Evolutionary conservation across 2,329 filamentous ascomycete species (phyloP).

Genomic region (Calonectria hongkongensis): DNA sequence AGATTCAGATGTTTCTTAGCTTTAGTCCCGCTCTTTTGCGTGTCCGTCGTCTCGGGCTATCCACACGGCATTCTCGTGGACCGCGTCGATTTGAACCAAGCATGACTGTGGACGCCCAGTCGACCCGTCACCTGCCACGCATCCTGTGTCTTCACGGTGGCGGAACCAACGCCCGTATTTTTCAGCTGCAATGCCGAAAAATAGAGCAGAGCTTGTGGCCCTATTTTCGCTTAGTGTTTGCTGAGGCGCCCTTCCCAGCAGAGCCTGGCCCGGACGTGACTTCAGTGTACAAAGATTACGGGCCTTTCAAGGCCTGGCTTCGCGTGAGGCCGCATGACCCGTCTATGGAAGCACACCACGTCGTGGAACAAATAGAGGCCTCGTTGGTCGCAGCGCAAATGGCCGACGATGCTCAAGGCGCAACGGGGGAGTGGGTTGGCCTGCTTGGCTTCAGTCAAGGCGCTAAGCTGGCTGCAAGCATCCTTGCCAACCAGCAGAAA

Average conservation of each 20-base stretch:
- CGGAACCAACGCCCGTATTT: conserved; percentile 5
- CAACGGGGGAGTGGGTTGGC: not conserved
- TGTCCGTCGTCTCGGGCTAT: not conserved
- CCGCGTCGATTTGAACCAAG: not conserved
- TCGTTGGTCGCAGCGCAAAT: not conserved
- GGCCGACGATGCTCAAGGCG: not conserved
- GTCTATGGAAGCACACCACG: not conserved
- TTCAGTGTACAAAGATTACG: conserved; percentile 9
- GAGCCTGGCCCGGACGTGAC: not conserved
- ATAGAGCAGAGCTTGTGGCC: not conserved
- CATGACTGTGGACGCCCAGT: too few species aligned
- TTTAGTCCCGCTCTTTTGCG: not conserved
- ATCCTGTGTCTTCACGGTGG: conserved; percentile 5
- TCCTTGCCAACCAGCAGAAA: not conserved
- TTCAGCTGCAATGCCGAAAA: not conserved
- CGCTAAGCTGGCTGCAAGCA: not conserved
- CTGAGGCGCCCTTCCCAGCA: not conserved
- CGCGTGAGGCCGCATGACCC: not conserved
- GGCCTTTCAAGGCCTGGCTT: not conserved
- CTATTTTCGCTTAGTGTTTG: not conserved
- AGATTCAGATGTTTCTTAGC: too few species aligned
- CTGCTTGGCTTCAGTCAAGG: not conserved
- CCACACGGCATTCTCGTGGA: not conserved
- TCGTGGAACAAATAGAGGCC: not conserved
- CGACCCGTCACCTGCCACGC: not conserved